Conservation (phyloP, 2,329 filamentous ascomycete species). For the Plenodomus tracheiphilus region DNA sequence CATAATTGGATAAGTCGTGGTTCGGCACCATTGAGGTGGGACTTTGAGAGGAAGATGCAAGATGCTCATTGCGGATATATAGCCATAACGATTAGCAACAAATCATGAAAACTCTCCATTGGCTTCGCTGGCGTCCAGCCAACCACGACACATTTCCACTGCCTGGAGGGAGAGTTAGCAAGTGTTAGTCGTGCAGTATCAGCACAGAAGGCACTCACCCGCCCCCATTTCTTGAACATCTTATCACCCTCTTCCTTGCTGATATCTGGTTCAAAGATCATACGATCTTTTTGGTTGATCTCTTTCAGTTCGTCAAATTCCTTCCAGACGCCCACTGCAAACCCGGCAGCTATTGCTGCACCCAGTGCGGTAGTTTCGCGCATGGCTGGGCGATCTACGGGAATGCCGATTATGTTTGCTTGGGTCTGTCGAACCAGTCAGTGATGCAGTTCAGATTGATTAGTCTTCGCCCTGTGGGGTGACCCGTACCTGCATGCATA, state of each 20-base stretch:
- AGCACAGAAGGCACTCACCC: constrained; percentile 36
- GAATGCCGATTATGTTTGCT: constrained; percentile 82
- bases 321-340: constrained; percentile 79
- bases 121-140: constrained; percentile 56
- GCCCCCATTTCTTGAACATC: constrained; percentile 73
- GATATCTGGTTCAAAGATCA: constrained; percentile 70
- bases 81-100: background rate
- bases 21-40: background rate
- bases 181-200: background rate
- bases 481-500: constrained; percentile 72
- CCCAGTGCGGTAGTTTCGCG: constrained; percentile 87
- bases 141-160: constrained; percentile 77
- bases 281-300: constrained; percentile 71
- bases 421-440: constrained; percentile 59
- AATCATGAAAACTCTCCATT: constrained; percentile 37
- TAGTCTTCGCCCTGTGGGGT: background rate
- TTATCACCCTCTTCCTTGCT: constrained; percentile 59
- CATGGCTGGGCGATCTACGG: constrained; percentile 83
- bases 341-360: constrained; percentile 85
- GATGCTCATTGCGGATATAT: constrained; percentile 27
- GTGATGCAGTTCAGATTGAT: background rate
- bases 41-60: constrained; percentile 12
- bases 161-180: constrained; percentile 47
- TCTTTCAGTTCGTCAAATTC: constrained; percentile 72
- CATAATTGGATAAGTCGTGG: background rate